Evolutionary conservation across 345 rosid genomes (phyloP), one percentile per base, ranked within the genome.

Genomic region (Boechera retrofracta): DNA sequence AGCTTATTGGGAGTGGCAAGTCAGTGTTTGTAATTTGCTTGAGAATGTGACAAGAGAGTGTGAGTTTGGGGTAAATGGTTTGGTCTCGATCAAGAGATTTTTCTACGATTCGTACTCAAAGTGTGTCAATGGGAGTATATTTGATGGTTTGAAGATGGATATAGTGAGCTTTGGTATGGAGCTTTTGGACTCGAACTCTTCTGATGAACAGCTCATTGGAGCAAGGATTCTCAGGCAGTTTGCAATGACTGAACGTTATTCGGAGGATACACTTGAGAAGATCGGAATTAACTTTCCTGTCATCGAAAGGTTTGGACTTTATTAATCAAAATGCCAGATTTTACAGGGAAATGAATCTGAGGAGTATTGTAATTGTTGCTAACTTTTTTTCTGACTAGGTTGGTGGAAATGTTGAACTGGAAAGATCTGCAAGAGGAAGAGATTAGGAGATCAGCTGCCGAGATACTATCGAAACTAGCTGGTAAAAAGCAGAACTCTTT

Each of bases 371-470:
- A 21, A 53, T 64, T 58, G 54, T 69, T 69, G 44, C 11, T 65
- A 28, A 67, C 0, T n/a, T 41, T 28, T 13, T 29, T 9, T 51
- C 1, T 52, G 4, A 12, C 12, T 67, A 77, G 76, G 68, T 79
- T 89, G 39, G 91, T 91, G 11, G 98, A 94, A 85, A 90, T 91
- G 88, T 64, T 91, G 87, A 94, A 94, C 71, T 94, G 97, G 98
- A 94, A 90, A 80, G 93, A 88, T 76, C 86, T 81, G n/a, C 85
- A 82, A 65, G 94, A 91, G 83, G 94, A 91, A 78, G 98, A 86
- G 81, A 87, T 87, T 69, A 86, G 98, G 76, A 72, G 45, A 76
- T 88, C 94, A 56, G 89, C 98, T 2, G 96, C 93, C 0, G 96
- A 91, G 69, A 86, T 91, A 52, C 66, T 94, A 59, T 83, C 96